Base-by-base conservation (phyloP, 352 stramenopile species). In the Elongisporangium anandrum region DNA sequence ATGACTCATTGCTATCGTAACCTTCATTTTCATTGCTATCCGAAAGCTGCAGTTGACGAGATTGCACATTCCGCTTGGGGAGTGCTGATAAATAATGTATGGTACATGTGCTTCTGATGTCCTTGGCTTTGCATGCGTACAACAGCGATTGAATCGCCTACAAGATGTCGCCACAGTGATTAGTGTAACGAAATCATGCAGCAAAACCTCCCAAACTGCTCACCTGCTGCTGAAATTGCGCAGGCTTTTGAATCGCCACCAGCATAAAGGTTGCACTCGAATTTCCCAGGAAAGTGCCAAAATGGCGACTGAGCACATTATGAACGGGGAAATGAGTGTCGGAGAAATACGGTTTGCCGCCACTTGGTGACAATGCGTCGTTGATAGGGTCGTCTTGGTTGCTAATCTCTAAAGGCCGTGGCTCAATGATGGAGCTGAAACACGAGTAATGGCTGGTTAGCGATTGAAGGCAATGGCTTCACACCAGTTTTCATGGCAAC, bases 121-220 rank as follows among this genome's bases (percentile, higher is more conserved):
- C 81, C 57, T 90, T 92, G 13, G 82, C 80, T 48, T 89, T 90
- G 69, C 80, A 92, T 2, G 80, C 84, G 56, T 90, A 94, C 66
- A 94, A 55, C 10, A 94, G 63, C 13, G 80, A 83, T 45, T 91
- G 81, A 45, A 94, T 91, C 4, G 81, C 83, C 81, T 92, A 63
- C 22, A 41, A 22, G 13, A 29, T 34, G 16, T 24, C 39, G 12
- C 10, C 4, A 51, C 26, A 26, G 17, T 17, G 12, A 3, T 34
- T 57, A 16, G 26, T 17, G 12, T 5, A 23, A 68, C 58, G 8
- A 41, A 29, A 22, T 10, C 13, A 26, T 34, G 16, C 15, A 20
- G 6, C 2, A 10, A 23, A n/a, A 12, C 2, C 51, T 22, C 19
- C n/a, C 38, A 47, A 20, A 15, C 7, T n/a, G 53, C 61, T 16